Percentiles rank a stretch among this genome's conserved stretches.
These are phyloP conservation scores for Aureobasidium sp. DNA, from an alignment of 2,329 filamentous ascomycete species.

Conservation along the genomic window DNA sequence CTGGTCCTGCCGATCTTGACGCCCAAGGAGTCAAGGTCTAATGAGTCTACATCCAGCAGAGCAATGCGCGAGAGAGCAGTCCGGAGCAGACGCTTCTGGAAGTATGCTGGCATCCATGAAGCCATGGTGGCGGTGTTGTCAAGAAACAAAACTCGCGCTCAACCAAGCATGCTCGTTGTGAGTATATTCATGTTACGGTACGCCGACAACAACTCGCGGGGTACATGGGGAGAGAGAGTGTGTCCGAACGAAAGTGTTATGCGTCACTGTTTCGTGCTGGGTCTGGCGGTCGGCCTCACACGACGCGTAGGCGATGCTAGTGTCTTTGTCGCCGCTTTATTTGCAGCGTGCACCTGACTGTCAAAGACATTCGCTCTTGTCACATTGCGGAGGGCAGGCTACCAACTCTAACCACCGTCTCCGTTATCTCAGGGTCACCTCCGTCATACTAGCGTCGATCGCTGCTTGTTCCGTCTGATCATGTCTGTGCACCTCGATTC, in stretches of 20 bases:
- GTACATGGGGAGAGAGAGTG: neutral
- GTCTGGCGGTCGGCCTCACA: neutral
- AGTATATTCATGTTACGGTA: conserved; percentile 12
- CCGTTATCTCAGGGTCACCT: neutral
- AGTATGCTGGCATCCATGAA: conserved; percentile 63
- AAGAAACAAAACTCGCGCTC: neutral
- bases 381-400: neutral
- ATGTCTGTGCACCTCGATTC: neutral
- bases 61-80: conserved; percentile 79
- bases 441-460: neutral
- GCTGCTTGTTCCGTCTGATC: neutral
- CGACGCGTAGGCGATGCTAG: neutral
- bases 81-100: conserved; percentile 81
- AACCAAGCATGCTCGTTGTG: neutral
- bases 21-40: conserved; percentile 80
- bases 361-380: neutral
- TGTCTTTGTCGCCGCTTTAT: conserved; percentile 7
- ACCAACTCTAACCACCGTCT: too few species aligned
- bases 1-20: conserved; percentile 74
- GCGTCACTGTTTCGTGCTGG: neutral
- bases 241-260: neutral
- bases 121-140: conserved; percentile 17
- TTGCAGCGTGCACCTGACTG: conserved; percentile 1
- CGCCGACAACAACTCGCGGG: conserved; percentile 6
- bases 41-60: conserved; percentile 75